Evolutionary conservation across 805 yeast species (phyloP).

Genomic region (Grigorovia humatica): DNA sequence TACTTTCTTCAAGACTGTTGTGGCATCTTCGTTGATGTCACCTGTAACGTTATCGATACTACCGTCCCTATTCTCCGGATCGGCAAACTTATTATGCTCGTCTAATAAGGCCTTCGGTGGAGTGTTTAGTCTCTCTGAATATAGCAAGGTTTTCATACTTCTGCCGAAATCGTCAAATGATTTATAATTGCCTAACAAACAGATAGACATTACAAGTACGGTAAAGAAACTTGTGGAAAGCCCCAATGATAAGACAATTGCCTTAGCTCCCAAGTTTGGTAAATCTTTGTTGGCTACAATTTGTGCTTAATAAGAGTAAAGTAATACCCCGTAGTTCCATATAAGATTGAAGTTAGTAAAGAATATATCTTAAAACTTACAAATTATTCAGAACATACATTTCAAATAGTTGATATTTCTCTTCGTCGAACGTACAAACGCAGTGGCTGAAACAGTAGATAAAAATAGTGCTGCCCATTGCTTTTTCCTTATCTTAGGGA

Average conservation of each 20-base stretch:
- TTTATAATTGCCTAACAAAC: constrained; percentile 74
- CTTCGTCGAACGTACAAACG: background rate
- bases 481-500: background rate
- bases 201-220: constrained; percentile 62
- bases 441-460: background rate
- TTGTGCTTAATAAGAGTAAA: background rate
- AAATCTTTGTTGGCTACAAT: background rate
- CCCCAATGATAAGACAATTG: constrained; percentile 71
- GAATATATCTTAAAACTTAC: too few relatives aligned
- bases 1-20: background rate
- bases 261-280: constrained; percentile 54
- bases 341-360: background rate
- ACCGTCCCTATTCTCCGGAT: background rate
- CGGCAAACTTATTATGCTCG: background rate
- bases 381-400: background rate
- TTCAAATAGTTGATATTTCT: background rate
- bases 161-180: constrained; percentile 47
- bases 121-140: background rate
- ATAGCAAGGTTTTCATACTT: background rate
- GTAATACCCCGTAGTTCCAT: background rate
- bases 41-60: background rate
- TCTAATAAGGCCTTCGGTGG: background rate
- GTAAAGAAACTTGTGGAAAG: constrained; percentile 63
- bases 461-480: background rate
- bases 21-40: background rate